Conservation (phyloP, 2,329 filamentous ascomycete species). For the Pseudogymnoascus verrucosus region DNA sequence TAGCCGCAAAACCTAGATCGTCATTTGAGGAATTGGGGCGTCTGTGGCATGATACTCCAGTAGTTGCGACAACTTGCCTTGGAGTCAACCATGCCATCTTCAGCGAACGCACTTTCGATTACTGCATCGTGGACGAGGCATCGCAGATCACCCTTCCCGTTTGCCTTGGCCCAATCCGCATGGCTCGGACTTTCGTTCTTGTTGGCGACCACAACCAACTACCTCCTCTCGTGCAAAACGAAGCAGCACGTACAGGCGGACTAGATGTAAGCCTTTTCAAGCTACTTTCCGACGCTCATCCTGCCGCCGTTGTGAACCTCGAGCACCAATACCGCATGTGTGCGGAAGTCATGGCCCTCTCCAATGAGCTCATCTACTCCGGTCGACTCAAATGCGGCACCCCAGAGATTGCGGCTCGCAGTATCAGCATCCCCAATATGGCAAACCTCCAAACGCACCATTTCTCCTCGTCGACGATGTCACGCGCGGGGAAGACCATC, state of each 20-base stretch:
- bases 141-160: conserved; percentile 96
- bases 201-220: conserved; percentile 96
- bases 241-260: conserved; percentile 75
- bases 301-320: conserved; percentile 78
- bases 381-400: conserved; percentile 86
- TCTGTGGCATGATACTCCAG: conserved; percentile 75
- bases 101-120: conserved; percentile 83
- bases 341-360: conserved; percentile 89
- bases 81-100: conserved; percentile 87
- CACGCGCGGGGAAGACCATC: conserved; percentile 38
- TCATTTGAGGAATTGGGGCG: conserved; percentile 76
- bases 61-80: conserved; percentile 92
- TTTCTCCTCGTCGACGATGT: conserved; percentile 41
- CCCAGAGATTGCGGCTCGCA: conserved; percentile 60
- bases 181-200: conserved; percentile 86
- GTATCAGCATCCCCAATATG: conserved; percentile 61
- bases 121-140: conserved; percentile 96
- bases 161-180: conserved; percentile 85
- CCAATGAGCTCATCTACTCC: conserved; percentile 89
- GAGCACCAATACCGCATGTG: conserved; percentile 99
- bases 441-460: conserved; percentile 52
- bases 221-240: conserved; percentile 88
- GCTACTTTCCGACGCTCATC: conserved; percentile 80
- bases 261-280: conserved; percentile 93
- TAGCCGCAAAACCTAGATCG: conserved; percentile 65